phyloP scores from a whole-genome alignment of 2,329 filamentous ascomycete species.

The Conoideocrella luteorostrata region DNA sequence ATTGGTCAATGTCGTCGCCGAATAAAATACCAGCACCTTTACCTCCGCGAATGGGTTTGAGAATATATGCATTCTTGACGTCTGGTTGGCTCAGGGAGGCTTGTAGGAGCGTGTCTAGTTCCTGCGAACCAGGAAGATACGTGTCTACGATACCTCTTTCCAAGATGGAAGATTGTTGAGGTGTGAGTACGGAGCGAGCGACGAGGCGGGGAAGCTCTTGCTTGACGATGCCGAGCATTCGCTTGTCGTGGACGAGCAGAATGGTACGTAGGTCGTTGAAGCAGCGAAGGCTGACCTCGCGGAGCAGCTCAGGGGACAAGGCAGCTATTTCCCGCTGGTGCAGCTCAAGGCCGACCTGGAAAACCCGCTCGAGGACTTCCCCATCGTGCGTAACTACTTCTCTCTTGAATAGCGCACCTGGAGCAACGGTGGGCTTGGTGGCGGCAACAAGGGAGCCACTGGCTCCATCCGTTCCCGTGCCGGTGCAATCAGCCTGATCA shows the following conservation, averaged over 20 bases:
- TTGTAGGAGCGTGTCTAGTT: constrained; percentile 17
- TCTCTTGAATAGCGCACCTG: no score
- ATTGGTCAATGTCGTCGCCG: constrained; percentile 27
- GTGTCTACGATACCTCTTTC: constrained; percentile 27
- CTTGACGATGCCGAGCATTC: constrained; percentile 32
- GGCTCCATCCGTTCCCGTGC: no score
- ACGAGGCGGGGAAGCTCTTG: no score
- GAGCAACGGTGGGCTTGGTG: constrained; percentile 9
- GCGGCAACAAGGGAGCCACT: neutral
- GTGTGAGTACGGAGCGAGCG: constrained; percentile 19
- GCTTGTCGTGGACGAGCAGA: constrained; percentile 35
- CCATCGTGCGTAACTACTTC: constrained; percentile 14
- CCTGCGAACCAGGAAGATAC: constrained; percentile 22
- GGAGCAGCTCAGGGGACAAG: constrained; percentile 24
- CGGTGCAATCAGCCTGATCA: no score
- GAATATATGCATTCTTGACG: constrained; percentile 22
- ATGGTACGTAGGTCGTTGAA: constrained; percentile 36
- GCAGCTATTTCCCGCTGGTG: constrained; percentile 30
- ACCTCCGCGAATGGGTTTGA: constrained; percentile 32
- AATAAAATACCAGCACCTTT: constrained; percentile 35
- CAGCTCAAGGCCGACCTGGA: constrained; percentile 32
- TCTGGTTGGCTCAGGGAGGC: constrained; percentile 9
- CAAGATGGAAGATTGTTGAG: constrained; percentile 19
- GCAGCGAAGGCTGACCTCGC: constrained; percentile 29
- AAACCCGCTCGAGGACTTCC: constrained; percentile 25